A percentile compares a stretch with the other conserved stretches of the same genome.
phyloP scores from a whole-genome alignment of 192 early-diverging fungal species.

The Podila minutissima region DNA sequence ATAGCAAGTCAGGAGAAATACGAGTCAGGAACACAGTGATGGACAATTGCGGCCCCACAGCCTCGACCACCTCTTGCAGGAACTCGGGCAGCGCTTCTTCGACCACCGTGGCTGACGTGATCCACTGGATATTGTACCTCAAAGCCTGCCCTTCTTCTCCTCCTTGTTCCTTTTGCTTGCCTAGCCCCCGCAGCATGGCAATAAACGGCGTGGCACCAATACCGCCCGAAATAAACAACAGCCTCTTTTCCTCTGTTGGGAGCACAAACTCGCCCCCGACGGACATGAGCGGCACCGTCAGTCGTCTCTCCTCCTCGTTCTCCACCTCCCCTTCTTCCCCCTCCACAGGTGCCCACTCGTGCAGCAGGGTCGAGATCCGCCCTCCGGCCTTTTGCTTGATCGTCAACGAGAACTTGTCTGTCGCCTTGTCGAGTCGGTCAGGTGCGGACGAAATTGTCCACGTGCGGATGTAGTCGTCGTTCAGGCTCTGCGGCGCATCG shows the following conservation, averaged over 20 bases:
- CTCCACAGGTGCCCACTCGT: background rate
- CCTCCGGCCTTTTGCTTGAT: constrained; percentile 42
- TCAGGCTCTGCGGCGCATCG: constrained; percentile 37
- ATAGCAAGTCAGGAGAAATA: background rate
- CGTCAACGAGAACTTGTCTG: background rate
- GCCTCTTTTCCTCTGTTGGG: background rate
- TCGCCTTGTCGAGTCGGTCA: background rate
- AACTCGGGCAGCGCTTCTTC: constrained; percentile 15
- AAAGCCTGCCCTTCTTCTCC: too few relatives aligned
- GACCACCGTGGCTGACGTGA: constrained; percentile 15
- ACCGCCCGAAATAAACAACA: constrained; percentile 34
- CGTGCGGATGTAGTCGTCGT: constrained; percentile 45
- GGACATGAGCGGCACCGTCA: constrained; percentile 13
- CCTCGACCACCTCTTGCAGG: constrained; percentile 1
- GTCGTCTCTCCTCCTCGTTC: too few relatives aligned
- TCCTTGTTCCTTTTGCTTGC: constrained; percentile 1
- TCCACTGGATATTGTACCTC: constrained; percentile 21
- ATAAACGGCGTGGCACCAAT: constrained; percentile 44
- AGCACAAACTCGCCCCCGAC: constrained; percentile 30
- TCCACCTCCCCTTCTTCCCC: too few relatives aligned
- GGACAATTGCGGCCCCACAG: background rate
- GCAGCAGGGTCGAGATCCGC: constrained; percentile 22
- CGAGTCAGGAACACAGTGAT: constrained; percentile 20
- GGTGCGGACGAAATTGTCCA: constrained; percentile 21
- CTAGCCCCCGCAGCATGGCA: constrained; percentile 33